Percentiles rank a stretch among this genome's conserved stretches.
Evolutionary conservation across 495 filamentous ascomycete genomes (phyloP).

Genomic region (Lepraria neglecta): DNA sequence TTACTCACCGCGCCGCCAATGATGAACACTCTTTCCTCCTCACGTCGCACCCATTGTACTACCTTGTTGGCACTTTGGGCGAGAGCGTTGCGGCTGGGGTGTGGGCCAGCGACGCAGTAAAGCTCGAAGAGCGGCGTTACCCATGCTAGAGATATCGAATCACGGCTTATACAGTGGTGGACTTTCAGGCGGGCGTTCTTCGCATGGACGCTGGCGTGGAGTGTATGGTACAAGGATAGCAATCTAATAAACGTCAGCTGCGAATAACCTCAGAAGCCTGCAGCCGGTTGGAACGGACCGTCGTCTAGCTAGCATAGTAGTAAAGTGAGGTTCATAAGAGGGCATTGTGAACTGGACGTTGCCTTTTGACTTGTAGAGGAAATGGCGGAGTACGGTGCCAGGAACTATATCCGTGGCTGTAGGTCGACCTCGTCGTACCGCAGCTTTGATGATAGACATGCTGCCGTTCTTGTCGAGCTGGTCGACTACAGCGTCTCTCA

Average conservation of each 20-base stretch:
- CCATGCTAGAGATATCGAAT: constrained; percentile 79
- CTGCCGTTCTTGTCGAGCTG: constrained; percentile 69
- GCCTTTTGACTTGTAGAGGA: constrained; percentile 84
- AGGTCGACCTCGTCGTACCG: constrained; percentile 65
- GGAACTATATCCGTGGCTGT: constrained; percentile 68
- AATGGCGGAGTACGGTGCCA: constrained; percentile 74
- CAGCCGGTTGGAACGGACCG: background rate
- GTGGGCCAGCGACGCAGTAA: constrained; percentile 83
- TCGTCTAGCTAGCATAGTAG: constrained; percentile 56
- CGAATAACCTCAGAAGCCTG: background rate
- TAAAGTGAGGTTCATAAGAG: constrained; percentile 66
- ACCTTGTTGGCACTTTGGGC: constrained; percentile 82
- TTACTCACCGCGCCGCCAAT: constrained; percentile 75
- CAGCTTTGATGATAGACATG: constrained; percentile 64
- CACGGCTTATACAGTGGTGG: constrained; percentile 66
- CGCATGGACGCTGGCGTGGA: constrained; percentile 78
- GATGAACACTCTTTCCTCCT: constrained; percentile 92
- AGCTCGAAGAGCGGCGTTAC: constrained; percentile 84
- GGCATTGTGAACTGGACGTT: constrained; percentile 97
- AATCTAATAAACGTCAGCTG: constrained; percentile 43
- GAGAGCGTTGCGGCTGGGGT: constrained; percentile 67
- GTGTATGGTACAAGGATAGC: constrained; percentile 73
- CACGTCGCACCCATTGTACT: constrained; percentile 78
- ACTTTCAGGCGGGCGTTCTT: constrained; percentile 81
- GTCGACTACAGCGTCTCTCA: constrained; percentile 73